Base-by-base conservation (phyloP, 768 basidiomycete species). In the Pisolithus sp. region DNA sequence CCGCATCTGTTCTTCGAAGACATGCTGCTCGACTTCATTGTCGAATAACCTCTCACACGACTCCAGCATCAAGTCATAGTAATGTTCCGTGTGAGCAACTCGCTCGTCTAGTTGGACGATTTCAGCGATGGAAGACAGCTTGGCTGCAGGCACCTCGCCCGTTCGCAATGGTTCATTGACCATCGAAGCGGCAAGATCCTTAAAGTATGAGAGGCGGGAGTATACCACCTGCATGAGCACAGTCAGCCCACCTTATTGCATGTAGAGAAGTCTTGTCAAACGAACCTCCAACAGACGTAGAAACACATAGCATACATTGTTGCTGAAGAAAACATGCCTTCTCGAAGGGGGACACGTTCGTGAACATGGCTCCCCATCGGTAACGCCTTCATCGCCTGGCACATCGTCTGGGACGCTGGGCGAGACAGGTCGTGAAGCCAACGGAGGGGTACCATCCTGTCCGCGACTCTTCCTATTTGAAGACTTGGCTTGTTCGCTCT, bases 1-100 rank as follows among this genome's bases (percentile, higher is more conserved):
- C 40, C 95, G 77, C 74, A 95, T 79, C 59, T 88, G 88, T 58
- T 99, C 96, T 68, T 98, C 95, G 64, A 94, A 98, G 4, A 75
- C 78, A 40, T 75, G 71, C 57, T 86, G 86, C 60, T 99, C 96
- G 21, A 98, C 75, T 64, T 96, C 91, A 57, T 87, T 89, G 62
- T 94, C 94, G 57, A 97, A 96, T 42, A 98, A 67, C 53, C 84
- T 79, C 66, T 99, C 96, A 63, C 89, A 91, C 4, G 88, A 83
- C 53, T 86, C 88, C 15, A 99, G 76, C 60, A 93, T 71, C 50
- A 93, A 75, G 45, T 85, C 84, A 59, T 97, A 97, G 59, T 82
- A 89, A 57, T 88, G 82, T 26, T 77, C 77, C 5, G 82, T 76
- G 10, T 80, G 73, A 18, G 77, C 68, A 21, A 63, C 53, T 20